Percentiles rank a stretch among this genome's conserved stretches.
phyloP scores from a whole-genome alignment of 2,329 filamentous ascomycete species.

The Microdochium nivale region DNA sequence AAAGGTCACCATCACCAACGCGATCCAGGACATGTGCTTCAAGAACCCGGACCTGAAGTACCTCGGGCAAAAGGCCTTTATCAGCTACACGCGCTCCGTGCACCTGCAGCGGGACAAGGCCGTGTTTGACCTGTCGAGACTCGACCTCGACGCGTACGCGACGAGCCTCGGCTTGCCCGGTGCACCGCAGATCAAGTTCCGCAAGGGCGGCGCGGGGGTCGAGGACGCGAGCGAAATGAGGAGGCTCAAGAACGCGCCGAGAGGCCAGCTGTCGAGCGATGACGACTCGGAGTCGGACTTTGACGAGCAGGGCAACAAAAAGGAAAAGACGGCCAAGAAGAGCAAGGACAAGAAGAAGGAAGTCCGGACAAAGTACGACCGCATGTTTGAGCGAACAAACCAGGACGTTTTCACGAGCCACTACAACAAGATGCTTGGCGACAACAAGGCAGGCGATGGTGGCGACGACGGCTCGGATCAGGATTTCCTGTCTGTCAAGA shows the following conservation, averaged over 20 bases:
- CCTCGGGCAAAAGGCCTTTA: slow-evolving; percentile 90
- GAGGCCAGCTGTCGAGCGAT: slow-evolving; percentile 48
- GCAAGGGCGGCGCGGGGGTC: slow-evolving; percentile 55
- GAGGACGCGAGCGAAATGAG: slow-evolving; percentile 63
- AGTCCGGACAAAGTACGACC: slow-evolving; percentile 90
- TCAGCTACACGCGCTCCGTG: slow-evolving; percentile 78
- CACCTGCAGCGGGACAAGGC: slow-evolving; percentile 88
- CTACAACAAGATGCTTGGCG: slow-evolving; percentile 74
- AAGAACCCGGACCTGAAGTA: slow-evolving; percentile 92
- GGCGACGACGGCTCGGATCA: slow-evolving; percentile 58
- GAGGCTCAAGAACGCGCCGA: slow-evolving; percentile 75
- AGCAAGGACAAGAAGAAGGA: slow-evolving; percentile 56
- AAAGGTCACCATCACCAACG: slow-evolving; percentile 74
- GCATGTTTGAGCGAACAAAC: slow-evolving; percentile 96
- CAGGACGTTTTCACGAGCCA: slow-evolving; percentile 93
- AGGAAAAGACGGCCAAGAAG: slow-evolving; percentile 55
- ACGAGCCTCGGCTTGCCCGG: slow-evolving; percentile 81
- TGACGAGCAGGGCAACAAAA: slow-evolving; percentile 45
- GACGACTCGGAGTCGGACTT: slow-evolving; percentile 48
- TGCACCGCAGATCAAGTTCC: slow-evolving; percentile 85
- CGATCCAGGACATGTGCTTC: slow-evolving; percentile 92
- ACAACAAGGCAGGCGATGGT: slow-evolving; percentile 27
- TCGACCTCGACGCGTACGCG: slow-evolving; percentile 81
- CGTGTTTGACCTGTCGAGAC: slow-evolving; percentile 73
- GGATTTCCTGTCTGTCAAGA: slow-evolving; percentile 84